Evolutionary conservation across 768 basidiomycete genomes (phyloP), one percentile per base, ranked within the genome.

Genomic region (Ramaria rubella): DNA sequence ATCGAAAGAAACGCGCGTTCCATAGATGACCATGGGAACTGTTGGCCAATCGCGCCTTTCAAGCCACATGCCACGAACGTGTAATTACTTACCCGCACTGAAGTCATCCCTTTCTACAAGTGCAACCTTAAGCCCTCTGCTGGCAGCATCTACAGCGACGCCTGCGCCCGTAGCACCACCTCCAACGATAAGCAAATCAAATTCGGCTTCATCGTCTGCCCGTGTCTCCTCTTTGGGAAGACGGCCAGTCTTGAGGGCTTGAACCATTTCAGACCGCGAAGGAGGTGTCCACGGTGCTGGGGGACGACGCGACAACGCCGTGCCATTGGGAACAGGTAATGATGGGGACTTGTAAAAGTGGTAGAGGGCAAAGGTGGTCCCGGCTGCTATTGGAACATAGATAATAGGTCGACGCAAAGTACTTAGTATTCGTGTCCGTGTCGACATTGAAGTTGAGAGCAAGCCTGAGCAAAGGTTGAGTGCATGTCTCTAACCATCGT

Each of bases 81-180:
- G 40, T 33, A 27, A 15, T n/a, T 3, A 69, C 79, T 59, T 58
- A 90, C 92, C 94, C 23, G 90, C 81, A 63, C 85, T 81, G 61
- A 95, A 99, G 68, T 99, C 95, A 61, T 90, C 88, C 45, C 92
- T 74, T 65, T 99, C 95, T 0, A 97, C 94, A 58, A 98, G 74
- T 0, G 91, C 95, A 14, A 98, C 95, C 67, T 84, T 90, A 43
- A 99, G 76, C 0, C 96, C 94, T 56, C 95, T 75, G 65, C 83
- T 89, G 5, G 90, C 93, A 44, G 95, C 95, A 69, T 98, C 95
- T 12, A 99, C 80, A 7, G 94, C 95, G n/a, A 94, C 87, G 40
- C 96, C 95, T 0, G 94, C 89, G 49, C 95, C 95, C 1, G 94
- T 97, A 4, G 95, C 95, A 19, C 95, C 36, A 6, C 95, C 94